Evolutionary conservation across 768 basidiomycete genomes (phyloP).

Genomic region (Glaciozyma antarctica): DNA sequence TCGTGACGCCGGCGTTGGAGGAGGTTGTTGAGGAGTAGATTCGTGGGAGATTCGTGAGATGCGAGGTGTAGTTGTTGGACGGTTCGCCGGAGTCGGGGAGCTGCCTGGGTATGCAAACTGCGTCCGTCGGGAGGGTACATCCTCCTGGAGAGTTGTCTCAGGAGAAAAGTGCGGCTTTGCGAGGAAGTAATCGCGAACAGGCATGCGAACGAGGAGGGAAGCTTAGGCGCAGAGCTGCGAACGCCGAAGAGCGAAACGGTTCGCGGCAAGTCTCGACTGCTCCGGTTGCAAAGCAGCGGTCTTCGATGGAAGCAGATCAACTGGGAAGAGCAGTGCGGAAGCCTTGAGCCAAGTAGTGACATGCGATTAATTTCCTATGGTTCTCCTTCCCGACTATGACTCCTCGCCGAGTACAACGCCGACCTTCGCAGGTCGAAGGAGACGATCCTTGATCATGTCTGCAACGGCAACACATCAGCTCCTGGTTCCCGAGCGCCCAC

Average conservation of each 20-base stretch:
- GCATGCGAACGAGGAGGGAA: too few species aligned
- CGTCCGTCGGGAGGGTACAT: too few species aligned
- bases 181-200: too few species aligned
- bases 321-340: background rate
- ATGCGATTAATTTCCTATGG: background rate
- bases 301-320: too few species aligned
- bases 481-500: background rate
- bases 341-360: background rate
- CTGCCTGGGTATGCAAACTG: too few species aligned
- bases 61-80: background rate
- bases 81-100: background rate
- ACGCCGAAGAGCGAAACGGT: background rate
- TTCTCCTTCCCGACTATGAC: conserved; percentile 1
- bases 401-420: conserved; percentile 63
- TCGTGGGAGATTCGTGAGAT: too few species aligned
- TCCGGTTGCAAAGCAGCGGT: too few species aligned
- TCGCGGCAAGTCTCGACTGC: too few species aligned
- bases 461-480: conserved; percentile 41
- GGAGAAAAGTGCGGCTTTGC: too few species aligned
- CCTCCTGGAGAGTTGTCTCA: too few species aligned
- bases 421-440: conserved; percentile 89
- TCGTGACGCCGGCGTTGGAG: conserved; percentile 10
- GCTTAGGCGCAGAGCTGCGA: background rate
- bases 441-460: conserved; percentile 87
- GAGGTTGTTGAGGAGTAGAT: background rate